phyloP scores from a whole-genome alignment of 106 monocot species.

The Platanthera guangdongensis region DNA sequence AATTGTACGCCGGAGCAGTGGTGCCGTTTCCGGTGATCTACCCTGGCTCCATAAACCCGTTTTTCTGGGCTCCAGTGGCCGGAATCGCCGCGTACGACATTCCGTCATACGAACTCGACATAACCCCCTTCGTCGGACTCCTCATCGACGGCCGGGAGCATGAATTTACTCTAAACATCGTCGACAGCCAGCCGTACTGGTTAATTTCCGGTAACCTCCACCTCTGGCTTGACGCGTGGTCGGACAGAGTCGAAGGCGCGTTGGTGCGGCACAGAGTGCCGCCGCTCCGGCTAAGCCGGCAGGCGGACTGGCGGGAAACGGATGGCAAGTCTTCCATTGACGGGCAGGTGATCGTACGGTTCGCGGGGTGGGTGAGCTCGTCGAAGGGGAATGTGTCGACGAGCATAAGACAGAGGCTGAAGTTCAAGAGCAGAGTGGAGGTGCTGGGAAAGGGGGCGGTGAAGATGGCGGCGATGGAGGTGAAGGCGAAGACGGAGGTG shows the following conservation, averaged over 20 bases:
- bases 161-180: slow-evolving; percentile 21
- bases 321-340: slow-evolving; percentile 35
- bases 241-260: slow-evolving; percentile 13
- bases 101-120: slow-evolving; percentile 53
- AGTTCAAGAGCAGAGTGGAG: slow-evolving; percentile 36
- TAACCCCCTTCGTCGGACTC: slow-evolving; percentile 49
- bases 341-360: slow-evolving; percentile 17
- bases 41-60: slow-evolving; percentile 42
- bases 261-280: slow-evolving; percentile 22
- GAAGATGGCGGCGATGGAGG: slow-evolving; percentile 20
- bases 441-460: slow-evolving; percentile 19
- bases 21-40: slow-evolving; percentile 44
- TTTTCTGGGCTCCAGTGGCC: slow-evolving; percentile 39
- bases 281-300: slow-evolving; percentile 4
- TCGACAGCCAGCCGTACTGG: slow-evolving; percentile 28
- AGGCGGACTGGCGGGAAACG: slow-evolving; percentile 8
- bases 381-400: slow-evolving; percentile 46
- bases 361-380: slow-evolving; percentile 48
- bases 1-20: slow-evolving; percentile 25
- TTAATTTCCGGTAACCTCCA: slow-evolving; percentile 46
- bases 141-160: slow-evolving; percentile 29
- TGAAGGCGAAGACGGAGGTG: slow-evolving; percentile 10
- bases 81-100: slow-evolving; percentile 41
- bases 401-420: slow-evolving; percentile 14
- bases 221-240: slow-evolving; percentile 41